Evolutionary conservation across 225 moss, liverwort and hornwort species (phyloP).

Genomic region (Asterella californica): DNA sequence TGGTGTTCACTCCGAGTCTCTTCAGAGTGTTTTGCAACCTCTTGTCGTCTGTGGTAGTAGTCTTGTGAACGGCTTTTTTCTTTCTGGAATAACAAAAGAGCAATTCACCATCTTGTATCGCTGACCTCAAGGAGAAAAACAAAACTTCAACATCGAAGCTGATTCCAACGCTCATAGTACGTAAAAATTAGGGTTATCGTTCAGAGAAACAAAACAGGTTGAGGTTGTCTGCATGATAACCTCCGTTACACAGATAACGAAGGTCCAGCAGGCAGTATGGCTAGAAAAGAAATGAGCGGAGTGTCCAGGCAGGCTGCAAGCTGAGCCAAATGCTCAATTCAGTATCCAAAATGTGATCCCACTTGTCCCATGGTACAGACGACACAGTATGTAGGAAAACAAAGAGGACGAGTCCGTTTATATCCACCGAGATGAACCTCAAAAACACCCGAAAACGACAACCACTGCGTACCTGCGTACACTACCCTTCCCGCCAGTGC

Average conservation of each 20-base stretch:
- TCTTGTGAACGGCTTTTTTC: constrained; percentile 57
- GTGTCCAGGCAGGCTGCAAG: no score
- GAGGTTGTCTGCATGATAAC: no score
- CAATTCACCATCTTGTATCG: not conserved
- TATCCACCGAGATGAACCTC: not conserved
- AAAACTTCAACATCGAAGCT: not conserved
- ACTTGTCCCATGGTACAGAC: not conserved
- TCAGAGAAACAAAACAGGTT: not conserved
- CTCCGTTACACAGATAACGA: not conserved
- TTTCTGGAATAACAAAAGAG: constrained; percentile 26
- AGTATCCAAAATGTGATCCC: not conserved
- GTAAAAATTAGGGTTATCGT: not conserved
- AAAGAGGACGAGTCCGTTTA: not conserved
- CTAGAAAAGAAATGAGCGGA: not conserved
- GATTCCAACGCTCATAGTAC: not conserved
- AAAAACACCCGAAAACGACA: not conserved
- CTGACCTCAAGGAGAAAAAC: not conserved
- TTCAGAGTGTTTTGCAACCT: constrained; percentile 51
- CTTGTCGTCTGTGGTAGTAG: constrained; percentile 53
- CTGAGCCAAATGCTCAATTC: not conserved
- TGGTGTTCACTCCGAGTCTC: constrained; percentile 51
- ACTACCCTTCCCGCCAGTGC: constrained; percentile 59
- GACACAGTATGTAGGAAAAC: not conserved
- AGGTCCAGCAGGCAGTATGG: not conserved
- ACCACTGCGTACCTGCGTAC: constrained; percentile 41